Base-by-base conservation (phyloP, 1,139 yeast genomes). In the Candida tropicalis region DNA sequence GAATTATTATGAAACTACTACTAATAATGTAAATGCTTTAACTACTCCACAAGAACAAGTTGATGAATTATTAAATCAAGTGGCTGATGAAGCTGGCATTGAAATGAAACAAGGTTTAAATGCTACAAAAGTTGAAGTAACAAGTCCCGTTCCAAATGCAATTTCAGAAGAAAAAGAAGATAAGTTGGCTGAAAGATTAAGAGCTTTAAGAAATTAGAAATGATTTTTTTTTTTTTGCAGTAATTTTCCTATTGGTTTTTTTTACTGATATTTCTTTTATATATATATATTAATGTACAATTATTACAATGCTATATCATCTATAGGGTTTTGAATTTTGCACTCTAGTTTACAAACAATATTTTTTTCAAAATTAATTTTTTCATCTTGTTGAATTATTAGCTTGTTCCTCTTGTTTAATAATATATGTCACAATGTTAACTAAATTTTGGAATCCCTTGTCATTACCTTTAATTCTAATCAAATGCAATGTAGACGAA, bases 21-120 rank as follows among this genome's bases (percentile, higher is more conserved):
- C 98, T 5, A 84, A 85, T 48, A 87, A 84, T 47, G 90, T 95
- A 38, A 89, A 87, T 57, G 97, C 97, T 0, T 77, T 87, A 49
- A 78, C 86, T 22, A 88, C 95, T 4, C 99, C 98, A 9, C 97
- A 90, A 60, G 99, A 93, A 47, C 96, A 91, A 54, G 99, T 95
- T 24, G 98, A 93, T 62, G 79, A 86, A 48, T 73, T 95, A 58
- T 80, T 95, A 87, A 90, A 77, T 58, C 91, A 88, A 64, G 93
- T 95, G 26, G 99, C 99, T 0, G 99, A 95, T 61, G 99, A 93
- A 62, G 97, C 97, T 1, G 99, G 99, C 2, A 73, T 95, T 39
- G 99, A 95, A 61, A 75, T 93, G 73, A 85, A 85, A 57, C 98
- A 91, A 53, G 86, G 87, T 31, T 69, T 85, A 60, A 75, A 76